Percentiles rank a stretch among this genome's conserved stretches.
These are phyloP conservation scores for Fusarium tupiense DNA, from an alignment of 2,329 filamentous ascomycete species.

Conservation along the genomic window DNA sequence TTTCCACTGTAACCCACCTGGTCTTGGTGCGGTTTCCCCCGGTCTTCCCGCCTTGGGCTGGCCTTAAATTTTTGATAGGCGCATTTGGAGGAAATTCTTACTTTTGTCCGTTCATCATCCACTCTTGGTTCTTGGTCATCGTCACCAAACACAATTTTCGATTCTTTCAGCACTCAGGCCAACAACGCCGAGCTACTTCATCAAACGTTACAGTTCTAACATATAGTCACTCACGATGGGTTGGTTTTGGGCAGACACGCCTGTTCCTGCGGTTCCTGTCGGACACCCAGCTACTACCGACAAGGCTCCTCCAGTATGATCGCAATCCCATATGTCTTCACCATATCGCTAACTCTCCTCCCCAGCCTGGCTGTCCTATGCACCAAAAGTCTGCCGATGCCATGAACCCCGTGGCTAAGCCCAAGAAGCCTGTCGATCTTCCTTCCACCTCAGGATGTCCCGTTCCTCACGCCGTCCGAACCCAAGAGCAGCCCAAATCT, in stretches of 20 bases:
- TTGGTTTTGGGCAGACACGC: slow-evolving; percentile 70
- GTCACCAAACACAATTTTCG: slow-evolving; percentile 2
- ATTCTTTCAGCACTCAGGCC: neutral
- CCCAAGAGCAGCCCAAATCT: slow-evolving; percentile 53
- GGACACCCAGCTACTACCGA: slow-evolving; percentile 47
- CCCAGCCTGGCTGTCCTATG: slow-evolving; percentile 66
- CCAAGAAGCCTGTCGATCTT: slow-evolving; percentile 35
- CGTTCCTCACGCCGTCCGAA: slow-evolving; percentile 53
- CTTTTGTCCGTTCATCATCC: slow-evolving; percentile 7
- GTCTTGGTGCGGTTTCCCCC: slow-evolving; percentile 26
- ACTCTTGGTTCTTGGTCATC: slow-evolving; percentile 31
- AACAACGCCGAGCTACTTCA: neutral
- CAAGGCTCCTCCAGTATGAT: slow-evolving; percentile 47
- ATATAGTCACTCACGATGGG: slow-evolving; percentile 57
- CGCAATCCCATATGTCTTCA: neutral
- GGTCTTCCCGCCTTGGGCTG: slow-evolving; percentile 15
- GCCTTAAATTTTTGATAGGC: slow-evolving; percentile 29
- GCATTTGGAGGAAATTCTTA: slow-evolving; percentile 25
- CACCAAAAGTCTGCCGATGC: slow-evolving; percentile 63
- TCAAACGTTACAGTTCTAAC: neutral
- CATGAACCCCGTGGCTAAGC: slow-evolving; percentile 49
- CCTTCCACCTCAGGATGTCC: slow-evolving; percentile 50
- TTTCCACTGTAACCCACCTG: neutral
- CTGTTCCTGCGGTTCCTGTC: slow-evolving; percentile 48
- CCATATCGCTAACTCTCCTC: slow-evolving; percentile 32